phyloP scores from a whole-genome alignment of 2,329 filamentous ascomycete genomes.

The Ophiocordyceps camponoti-saundersi region DNA sequence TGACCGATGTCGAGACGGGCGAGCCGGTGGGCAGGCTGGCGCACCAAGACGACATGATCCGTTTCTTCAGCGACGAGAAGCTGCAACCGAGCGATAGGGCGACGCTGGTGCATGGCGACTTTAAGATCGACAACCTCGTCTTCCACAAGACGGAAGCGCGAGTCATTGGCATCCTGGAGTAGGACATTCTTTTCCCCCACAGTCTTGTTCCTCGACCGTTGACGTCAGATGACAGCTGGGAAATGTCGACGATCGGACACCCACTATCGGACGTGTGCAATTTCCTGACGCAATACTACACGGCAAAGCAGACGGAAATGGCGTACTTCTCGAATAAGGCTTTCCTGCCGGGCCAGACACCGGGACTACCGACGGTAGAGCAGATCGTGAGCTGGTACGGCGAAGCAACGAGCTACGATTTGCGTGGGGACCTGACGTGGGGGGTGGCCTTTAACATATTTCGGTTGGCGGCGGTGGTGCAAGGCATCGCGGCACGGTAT shows the following conservation, averaged over 20 bases:
- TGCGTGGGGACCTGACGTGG: slow-evolving; percentile 40
- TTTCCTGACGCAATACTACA: slow-evolving; percentile 32
- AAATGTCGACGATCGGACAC: slow-evolving; percentile 97
- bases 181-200: slow-evolving; percentile 4
- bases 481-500: slow-evolving; percentile 84
- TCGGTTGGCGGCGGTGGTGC: slow-evolving; percentile 45
- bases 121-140: slow-evolving; percentile 83
- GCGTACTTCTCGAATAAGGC: slow-evolving; percentile 17
- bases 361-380: slow-evolving; percentile 38
- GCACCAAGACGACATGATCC: slow-evolving; percentile 63
- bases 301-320: slow-evolving; percentile 10
- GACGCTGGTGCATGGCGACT: slow-evolving; percentile 83
- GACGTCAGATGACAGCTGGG: slow-evolving; percentile 43
- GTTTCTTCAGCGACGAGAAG: slow-evolving; percentile 54
- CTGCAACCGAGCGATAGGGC: slow-evolving; percentile 62
- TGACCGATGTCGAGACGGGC: slow-evolving; percentile 60
- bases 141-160: slow-evolving; percentile 79
- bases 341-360: slow-evolving; percentile 46
- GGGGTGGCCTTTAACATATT: slow-evolving; percentile 46
- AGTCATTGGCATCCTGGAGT: slow-evolving; percentile 87
- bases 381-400: slow-evolving; percentile 25
- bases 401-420: slow-evolving; percentile 50
- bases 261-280: slow-evolving; percentile 84
- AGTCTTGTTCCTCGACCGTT: not conserved
- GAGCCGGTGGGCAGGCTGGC: slow-evolving; percentile 67